phyloP scores from a whole-genome alignment of 1,284 basidiomycete species.

The Cystobasidium pallidum region DNA sequence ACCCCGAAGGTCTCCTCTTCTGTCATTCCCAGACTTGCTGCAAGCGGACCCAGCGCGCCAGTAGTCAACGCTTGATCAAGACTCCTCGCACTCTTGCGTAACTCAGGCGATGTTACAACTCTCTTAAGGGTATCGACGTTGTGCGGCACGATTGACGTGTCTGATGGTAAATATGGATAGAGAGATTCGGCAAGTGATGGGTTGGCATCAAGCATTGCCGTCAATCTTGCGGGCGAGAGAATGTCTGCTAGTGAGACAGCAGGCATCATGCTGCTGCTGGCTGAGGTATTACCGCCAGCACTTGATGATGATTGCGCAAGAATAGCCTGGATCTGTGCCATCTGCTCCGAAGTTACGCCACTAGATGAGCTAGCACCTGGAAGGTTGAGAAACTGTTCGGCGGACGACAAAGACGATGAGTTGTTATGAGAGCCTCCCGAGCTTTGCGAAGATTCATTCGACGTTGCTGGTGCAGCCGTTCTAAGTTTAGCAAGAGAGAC shows the following conservation, averaged over 20 bases:
- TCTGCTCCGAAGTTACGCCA: constrained; percentile 30
- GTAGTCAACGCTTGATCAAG: constrained; percentile 52
- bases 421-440: neutral
- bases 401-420: neutral
- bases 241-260: constrained; percentile 49
- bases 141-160: constrained; percentile 34
- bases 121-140: constrained; percentile 42
- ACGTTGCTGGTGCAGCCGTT: neutral
- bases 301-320: constrained; percentile 9
- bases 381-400: too few relatives aligned
- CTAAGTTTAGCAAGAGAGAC: constrained; percentile 13
- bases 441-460: neutral
- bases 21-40: constrained; percentile 47
- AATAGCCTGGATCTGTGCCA: constrained; percentile 38
- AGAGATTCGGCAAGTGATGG: constrained; percentile 42
- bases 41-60: constrained; percentile 51
- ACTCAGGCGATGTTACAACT: constrained; percentile 48
- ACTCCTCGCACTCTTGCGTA: constrained; percentile 40
- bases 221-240: constrained; percentile 45
- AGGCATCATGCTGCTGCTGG: constrained; percentile 17
- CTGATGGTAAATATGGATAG: constrained; percentile 45
- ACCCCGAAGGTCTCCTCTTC: constrained; percentile 47
- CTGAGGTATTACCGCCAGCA: neutral
- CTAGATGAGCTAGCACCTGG: neutral
- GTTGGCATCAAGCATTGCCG: constrained; percentile 46